phyloP scores from a whole-genome alignment of 192 early-diverging fungal genomes.

The Umbelopsis vinacea region DNA sequence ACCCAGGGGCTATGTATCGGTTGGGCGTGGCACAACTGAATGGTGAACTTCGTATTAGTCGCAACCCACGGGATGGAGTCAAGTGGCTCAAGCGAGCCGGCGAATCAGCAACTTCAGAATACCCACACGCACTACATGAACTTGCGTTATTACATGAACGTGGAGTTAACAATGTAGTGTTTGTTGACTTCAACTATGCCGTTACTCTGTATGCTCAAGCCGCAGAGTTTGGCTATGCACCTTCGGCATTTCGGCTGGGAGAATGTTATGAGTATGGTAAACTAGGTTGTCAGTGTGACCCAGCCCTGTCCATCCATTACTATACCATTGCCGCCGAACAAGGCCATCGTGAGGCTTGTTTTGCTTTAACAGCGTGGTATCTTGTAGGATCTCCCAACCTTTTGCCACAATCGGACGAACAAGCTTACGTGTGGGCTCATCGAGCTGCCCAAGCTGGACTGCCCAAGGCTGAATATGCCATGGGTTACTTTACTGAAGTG shows the following conservation, averaged over 20 bases:
- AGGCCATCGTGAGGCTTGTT: constrained; percentile 65
- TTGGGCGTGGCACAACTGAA: constrained; percentile 63
- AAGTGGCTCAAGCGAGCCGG: constrained; percentile 65
- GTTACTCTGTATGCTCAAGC: constrained; percentile 64
- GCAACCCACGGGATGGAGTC: constrained; percentile 61
- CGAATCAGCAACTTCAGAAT: constrained; percentile 60
- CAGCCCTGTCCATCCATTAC: constrained; percentile 59
- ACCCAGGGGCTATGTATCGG: constrained; percentile 70
- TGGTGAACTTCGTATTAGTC: constrained; percentile 60
- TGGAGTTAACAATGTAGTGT: constrained; percentile 63
- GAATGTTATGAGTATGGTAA: constrained; percentile 71
- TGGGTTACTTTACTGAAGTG: constrained; percentile 69
- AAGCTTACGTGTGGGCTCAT: constrained; percentile 66
- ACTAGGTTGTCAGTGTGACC: constrained; percentile 55
- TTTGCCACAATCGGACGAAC: constrained; percentile 62
- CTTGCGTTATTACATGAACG: constrained; percentile 60
- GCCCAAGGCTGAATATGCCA: constrained; percentile 65
- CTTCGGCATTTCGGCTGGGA: constrained; percentile 62
- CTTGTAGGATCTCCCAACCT: constrained; percentile 60
- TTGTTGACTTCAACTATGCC: constrained; percentile 67
- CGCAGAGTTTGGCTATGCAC: constrained; percentile 66
- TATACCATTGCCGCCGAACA: constrained; percentile 67
- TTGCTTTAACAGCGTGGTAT: constrained; percentile 70
- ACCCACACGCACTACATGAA: constrained; percentile 65
- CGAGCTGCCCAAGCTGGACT: constrained; percentile 62